Evolutionary conservation across 2,329 filamentous ascomycete genomes (phyloP).

Genomic region (Cladosporium sp.): DNA sequence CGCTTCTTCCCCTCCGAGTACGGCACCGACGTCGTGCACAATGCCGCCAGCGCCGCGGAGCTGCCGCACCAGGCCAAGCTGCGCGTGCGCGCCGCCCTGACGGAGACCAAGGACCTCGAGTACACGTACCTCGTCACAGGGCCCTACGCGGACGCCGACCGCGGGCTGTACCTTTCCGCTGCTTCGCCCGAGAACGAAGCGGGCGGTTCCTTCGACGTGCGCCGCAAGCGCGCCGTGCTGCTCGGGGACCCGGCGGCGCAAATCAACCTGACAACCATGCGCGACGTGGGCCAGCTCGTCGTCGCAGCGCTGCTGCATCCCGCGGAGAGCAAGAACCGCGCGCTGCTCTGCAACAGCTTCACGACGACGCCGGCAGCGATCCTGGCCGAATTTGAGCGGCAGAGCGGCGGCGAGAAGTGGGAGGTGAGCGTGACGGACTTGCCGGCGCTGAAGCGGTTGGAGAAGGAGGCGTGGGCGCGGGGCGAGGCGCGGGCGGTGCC

Average conservation of each 20-base stretch:
- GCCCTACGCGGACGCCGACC: slow-evolving; percentile 52
- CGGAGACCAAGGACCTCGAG: slow-evolving; percentile 48
- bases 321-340: slow-evolving; percentile 46
- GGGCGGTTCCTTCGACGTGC: slow-evolving; percentile 55
- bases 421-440: slow-evolving; percentile 48
- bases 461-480: slow-evolving; percentile 54
- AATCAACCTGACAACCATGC: slow-evolving; percentile 64
- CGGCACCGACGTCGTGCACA: slow-evolving; percentile 56
- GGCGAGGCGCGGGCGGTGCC: slow-evolving; percentile 47
- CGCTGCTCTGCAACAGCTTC: slow-evolving; percentile 65
- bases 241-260: slow-evolving; percentile 56
- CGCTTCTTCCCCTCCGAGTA: slow-evolving; percentile 66
- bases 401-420: slow-evolving; percentile 52
- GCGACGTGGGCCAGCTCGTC: slow-evolving; percentile 63
- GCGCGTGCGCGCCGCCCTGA: slow-evolving; percentile 57
- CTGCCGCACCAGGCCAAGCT: slow-evolving; percentile 65
- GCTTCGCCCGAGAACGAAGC: slow-evolving; percentile 33
- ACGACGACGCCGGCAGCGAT: slow-evolving; percentile 58
- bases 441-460: slow-evolving; percentile 48
- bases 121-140: slow-evolving; percentile 66
- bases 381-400: slow-evolving; percentile 60
- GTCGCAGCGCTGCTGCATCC: slow-evolving; percentile 56
- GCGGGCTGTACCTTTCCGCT: slow-evolving; percentile 46
- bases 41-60: slow-evolving; percentile 50
- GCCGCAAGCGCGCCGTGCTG: slow-evolving; percentile 52